Evolutionary conservation across 129 eudicot species (phyloP), one percentile per base, ranked within the genome.

Genomic region (Ambrosia trifida): DNA sequence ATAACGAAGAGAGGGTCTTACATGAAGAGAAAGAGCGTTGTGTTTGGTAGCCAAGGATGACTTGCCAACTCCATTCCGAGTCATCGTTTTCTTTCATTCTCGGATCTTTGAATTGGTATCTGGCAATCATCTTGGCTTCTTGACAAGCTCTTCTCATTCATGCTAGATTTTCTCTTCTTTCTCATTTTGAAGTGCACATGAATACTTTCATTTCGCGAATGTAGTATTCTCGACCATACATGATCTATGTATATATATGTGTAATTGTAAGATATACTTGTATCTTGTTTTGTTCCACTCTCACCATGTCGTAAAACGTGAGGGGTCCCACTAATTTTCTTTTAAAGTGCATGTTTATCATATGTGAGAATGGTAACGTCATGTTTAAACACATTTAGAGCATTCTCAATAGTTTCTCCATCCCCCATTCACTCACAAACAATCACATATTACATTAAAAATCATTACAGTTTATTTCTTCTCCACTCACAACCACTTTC

Each of bases 11-110:
- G 62, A 11, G 6, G 3, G 11, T 20, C 62, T 56, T 56, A 8
- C 62, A 20, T 56, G 62, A 56, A 20, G 35, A 24, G 33, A 53
- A 50, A 56, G 35, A 24, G 11, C 13, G 3, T 52, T 45, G 28
- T 12, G 86, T 83, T 78, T 76, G 81, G 83, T 81, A 85, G 90
- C 87, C 87, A 85, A 85, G 85, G 85, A 80, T 83, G 90, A 83
- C 90, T 85, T 85, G 90, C 86, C 88, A 53, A 31, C 30, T 52
- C 7, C 30, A 52, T 52, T 2, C 1, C 30, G 3, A 52, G 31
- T 5, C 4, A 52, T 52, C 31, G 17, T 8, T 52, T 52, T 52
- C 59, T 18, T 52, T 18, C 59, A 18, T 10, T 52, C 13, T 54
- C 14, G 16, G 36, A 56, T 56, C 62, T 56, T 24, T 56, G n/a